Percentiles rank a stretch among this genome's conserved stretches.
phyloP scores from a whole-genome alignment of 768 basidiomycete species.

The Paxillus rubicundulus region DNA sequence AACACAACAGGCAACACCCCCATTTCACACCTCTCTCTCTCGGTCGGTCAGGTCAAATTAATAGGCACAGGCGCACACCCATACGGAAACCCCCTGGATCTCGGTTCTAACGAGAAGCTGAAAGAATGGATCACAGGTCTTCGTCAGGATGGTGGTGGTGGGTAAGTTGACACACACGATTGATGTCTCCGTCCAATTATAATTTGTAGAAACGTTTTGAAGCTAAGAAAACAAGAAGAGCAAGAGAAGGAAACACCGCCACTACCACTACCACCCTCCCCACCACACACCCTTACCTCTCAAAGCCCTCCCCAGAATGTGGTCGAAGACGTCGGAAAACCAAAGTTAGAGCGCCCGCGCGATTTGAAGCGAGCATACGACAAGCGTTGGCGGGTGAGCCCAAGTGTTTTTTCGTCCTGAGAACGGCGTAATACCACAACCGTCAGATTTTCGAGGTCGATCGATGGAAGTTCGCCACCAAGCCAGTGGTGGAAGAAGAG shows the following conservation, averaged over 20 bases:
- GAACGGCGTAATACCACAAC: background rate
- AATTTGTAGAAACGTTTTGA: conserved; percentile 41
- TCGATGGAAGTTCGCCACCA: conserved; percentile 14
- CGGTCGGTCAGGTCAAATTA: conserved; percentile 43
- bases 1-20: conserved; percentile 38
- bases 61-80: conserved; percentile 41
- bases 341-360: conserved; percentile 6
- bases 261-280: conserved; percentile 5
- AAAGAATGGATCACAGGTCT: conserved; percentile 56
- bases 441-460: conserved; percentile 12
- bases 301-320: background rate
- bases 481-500: conserved; percentile 9
- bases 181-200: background rate
- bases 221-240: conserved; percentile 40
- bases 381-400: conserved; percentile 29
- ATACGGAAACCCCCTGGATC: conserved; percentile 50
- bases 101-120: conserved; percentile 43
- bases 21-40: conserved; percentile 48
- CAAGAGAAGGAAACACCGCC: conserved; percentile 8
- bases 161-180: conserved; percentile 41
- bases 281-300: background rate
- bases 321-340: conserved; percentile 1
- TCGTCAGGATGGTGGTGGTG: conserved; percentile 53
- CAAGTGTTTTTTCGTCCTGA: background rate
- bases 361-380: conserved; percentile 14